Evolutionary conservation across 768 basidiomycete species (phyloP).

Genomic region (Pleurotus citrinopileatus): DNA sequence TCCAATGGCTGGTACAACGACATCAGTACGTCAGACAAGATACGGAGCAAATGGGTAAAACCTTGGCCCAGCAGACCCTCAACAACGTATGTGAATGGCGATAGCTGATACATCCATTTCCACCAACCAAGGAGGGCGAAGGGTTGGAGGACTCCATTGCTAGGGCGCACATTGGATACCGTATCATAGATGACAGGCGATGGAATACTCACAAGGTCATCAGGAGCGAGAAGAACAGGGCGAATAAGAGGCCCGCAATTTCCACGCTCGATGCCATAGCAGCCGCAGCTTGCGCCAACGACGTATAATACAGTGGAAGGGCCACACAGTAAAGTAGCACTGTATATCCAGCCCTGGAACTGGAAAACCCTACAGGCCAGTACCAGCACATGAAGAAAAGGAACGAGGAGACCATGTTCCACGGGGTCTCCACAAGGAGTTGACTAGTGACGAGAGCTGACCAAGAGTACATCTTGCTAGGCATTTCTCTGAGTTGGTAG

Average conservation of each 20-base stretch:
- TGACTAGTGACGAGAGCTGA: slow-evolving; percentile 53
- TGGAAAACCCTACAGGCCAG: slow-evolving; percentile 65
- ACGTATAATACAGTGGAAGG: slow-evolving; percentile 65
- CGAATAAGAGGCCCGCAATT: slow-evolving; percentile 57
- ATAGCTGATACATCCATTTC: slow-evolving; percentile 66
- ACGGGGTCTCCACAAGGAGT: slow-evolving; percentile 57
- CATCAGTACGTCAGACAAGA: too few species aligned
- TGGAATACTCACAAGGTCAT: slow-evolving; percentile 50
- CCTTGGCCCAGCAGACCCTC: slow-evolving; percentile 49
- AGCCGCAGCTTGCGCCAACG: slow-evolving; percentile 58
- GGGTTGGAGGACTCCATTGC: slow-evolving; percentile 69
- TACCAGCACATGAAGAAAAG: slow-evolving; percentile 73
- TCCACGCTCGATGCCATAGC: slow-evolving; percentile 59
- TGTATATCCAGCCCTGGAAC: slow-evolving; percentile 52
- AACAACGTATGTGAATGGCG: slow-evolving; percentile 51
- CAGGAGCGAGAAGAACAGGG: slow-evolving; percentile 59
- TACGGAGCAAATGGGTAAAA: slow-evolving; percentile 22
- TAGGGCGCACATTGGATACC: too few species aligned
- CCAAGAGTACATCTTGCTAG: slow-evolving; percentile 68
- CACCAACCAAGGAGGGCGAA: slow-evolving; percentile 62
- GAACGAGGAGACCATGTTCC: slow-evolving; percentile 59
- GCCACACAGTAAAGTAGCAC: slow-evolving; percentile 53
- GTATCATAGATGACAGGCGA: too few species aligned
- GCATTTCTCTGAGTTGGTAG: slow-evolving; percentile 67
- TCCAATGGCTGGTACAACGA: slow-evolving; percentile 46